Conservation (phyloP, 306 rosid genomes). For the Amphicarpaea edgeworthii region DNA sequence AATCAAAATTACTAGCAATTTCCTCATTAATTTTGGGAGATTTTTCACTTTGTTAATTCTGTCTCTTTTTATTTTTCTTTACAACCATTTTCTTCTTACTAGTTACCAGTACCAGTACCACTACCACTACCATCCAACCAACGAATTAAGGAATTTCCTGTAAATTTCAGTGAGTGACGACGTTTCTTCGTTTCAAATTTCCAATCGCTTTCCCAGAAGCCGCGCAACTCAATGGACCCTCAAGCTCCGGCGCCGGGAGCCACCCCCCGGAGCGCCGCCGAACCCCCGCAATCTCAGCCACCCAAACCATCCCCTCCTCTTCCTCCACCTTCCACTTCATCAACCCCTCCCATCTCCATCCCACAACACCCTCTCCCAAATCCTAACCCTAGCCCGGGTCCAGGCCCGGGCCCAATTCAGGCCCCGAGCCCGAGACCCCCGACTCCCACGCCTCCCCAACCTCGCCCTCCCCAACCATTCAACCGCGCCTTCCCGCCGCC, state of each 20-base stretch:
- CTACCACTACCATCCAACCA: too few relatives aligned
- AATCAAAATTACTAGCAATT: too few relatives aligned
- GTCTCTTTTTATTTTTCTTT: too few relatives aligned
- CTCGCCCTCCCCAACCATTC: conserved; percentile 68
- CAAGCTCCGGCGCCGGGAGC: conserved; percentile 52
- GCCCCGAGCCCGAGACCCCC: conserved; percentile 53
- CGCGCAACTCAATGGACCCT: conserved; percentile 47
- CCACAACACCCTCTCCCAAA: conserved; percentile 9
- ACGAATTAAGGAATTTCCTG: too few relatives aligned
- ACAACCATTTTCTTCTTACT: too few relatives aligned
- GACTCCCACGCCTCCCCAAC: conserved; percentile 50
- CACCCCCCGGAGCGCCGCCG: conserved; percentile 43
- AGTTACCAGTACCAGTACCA: too few relatives aligned
- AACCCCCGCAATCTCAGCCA: conserved; percentile 45
- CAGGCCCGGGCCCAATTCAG: conserved; percentile 35
- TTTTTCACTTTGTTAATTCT: too few relatives aligned
- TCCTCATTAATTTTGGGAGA: too few relatives aligned
- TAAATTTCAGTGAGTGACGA: not conserved
- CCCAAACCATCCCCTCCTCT: conserved; percentile 31
- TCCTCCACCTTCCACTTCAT: conserved; percentile 45
- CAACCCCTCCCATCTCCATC: conserved; percentile 50
- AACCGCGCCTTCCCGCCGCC: conserved; percentile 50
- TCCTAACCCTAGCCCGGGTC: conserved; percentile 45
- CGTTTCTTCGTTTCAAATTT: not conserved
- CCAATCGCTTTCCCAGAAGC: not conserved